Conservation (phyloP, 495 filamentous ascomycete genomes). For the Lepraria neglecta region DNA sequence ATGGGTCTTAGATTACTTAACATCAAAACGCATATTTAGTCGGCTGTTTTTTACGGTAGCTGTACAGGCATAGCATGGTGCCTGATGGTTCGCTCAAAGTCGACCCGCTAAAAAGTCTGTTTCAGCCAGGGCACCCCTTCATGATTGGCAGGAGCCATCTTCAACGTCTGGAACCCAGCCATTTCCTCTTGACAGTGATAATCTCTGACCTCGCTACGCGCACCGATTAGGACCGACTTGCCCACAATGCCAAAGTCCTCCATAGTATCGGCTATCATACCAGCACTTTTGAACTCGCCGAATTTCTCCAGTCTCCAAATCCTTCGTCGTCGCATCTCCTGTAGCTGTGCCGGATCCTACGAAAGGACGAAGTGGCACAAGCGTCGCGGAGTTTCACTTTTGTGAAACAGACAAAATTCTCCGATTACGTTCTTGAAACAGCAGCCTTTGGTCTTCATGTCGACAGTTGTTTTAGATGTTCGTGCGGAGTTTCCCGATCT, state of each 20-base stretch:
- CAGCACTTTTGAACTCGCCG: background rate
- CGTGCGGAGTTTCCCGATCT: background rate
- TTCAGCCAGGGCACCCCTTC: background rate
- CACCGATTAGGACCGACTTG: background rate
- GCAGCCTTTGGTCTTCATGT: background rate
- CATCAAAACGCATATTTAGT: too few species aligned
- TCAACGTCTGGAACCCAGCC: conserved; percentile 10
- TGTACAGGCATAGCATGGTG: background rate
- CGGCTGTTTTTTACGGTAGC: too few species aligned
- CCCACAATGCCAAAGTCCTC: background rate
- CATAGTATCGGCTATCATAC: background rate
- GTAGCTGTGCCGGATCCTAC: background rate
- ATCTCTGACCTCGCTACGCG: conserved; percentile 2
- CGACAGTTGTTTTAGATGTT: background rate
- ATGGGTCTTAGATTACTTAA: too few species aligned
- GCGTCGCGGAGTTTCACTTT: background rate
- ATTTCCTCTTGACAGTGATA: background rate
- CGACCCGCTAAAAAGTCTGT: conserved; percentile 1
- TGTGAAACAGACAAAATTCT: background rate
- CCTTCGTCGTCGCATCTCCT: too few species aligned
- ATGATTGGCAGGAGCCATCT: conserved; percentile 10
- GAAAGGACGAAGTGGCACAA: background rate
- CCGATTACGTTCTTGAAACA: background rate
- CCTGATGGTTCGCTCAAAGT: background rate
- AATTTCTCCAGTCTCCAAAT: too few species aligned